These are phyloP conservation scores for Juglanconis juglandina DNA, from an alignment of 2,329 filamentous ascomycete genomes.

Conservation along the genomic window DNA sequence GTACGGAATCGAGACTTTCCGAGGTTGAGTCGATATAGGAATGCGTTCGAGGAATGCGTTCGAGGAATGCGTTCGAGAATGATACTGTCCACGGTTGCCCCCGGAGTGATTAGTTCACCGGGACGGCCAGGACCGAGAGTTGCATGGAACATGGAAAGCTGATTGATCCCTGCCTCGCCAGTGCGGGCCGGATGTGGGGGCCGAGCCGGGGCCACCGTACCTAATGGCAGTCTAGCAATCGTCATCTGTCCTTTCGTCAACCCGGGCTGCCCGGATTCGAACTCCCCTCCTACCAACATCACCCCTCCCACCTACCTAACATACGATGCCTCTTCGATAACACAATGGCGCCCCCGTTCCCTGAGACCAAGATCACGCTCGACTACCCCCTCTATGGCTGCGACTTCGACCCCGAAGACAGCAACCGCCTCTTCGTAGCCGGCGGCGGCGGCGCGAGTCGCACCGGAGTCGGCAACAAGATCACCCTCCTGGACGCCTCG, in stretches of 20 bases:
- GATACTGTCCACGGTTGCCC: too few species aligned
- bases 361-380: constrained; percentile 61
- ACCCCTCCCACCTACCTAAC: background rate
- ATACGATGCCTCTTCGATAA: constrained; percentile 5
- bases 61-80: too few species aligned
- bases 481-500: constrained; percentile 71
- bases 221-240: background rate
- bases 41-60: too few species aligned
- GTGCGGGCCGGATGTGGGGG: too few species aligned
- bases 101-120: too few species aligned
- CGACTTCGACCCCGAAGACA: constrained; percentile 81
- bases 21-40: too few species aligned
- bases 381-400: constrained; percentile 83
- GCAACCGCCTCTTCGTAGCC: constrained; percentile 72
- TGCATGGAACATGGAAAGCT: too few species aligned
- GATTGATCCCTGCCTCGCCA: too few species aligned
- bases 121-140: too few species aligned
- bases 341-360: constrained; percentile 32
- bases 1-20: too few species aligned
- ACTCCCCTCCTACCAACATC: background rate
- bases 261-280: too few species aligned
- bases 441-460: constrained; percentile 82
- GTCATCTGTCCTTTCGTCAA: constrained; percentile 4
- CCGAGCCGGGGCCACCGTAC: too few species aligned
- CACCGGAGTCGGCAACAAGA: constrained; percentile 82